Conservation (phyloP, 306 rosid species). For the Castanea mollissima region DNA sequence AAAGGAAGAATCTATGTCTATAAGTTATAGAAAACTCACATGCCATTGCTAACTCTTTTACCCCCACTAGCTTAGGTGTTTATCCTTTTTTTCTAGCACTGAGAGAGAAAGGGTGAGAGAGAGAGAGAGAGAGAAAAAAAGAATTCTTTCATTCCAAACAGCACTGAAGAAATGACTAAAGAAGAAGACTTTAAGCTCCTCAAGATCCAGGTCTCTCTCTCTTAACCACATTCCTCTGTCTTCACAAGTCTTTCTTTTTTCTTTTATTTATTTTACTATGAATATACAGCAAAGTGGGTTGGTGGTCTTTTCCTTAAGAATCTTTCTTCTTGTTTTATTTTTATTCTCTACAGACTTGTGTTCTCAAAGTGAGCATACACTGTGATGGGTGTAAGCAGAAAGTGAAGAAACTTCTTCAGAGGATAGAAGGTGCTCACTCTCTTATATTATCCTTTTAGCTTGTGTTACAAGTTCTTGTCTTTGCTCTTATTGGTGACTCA, state of each 20-base stretch:
- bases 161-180: slow-evolving; percentile 83
- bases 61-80: slow-evolving; percentile 14
- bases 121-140: slow-evolving; percentile 18
- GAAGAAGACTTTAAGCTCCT: slow-evolving; percentile 95
- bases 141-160: slow-evolving; percentile 39
- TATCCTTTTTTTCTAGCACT: slow-evolving; percentile 19
- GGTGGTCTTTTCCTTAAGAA: slow-evolving; percentile 41
- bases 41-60: slow-evolving; percentile 17
- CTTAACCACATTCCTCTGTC: slow-evolving; percentile 32
- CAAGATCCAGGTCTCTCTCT: slow-evolving; percentile 71
- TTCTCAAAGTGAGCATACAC: slow-evolving; percentile 89
- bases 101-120: slow-evolving; percentile 1
- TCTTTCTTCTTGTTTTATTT: slow-evolving; percentile 36
- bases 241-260: slow-evolving; percentile 13
- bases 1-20: slow-evolving; percentile 22
- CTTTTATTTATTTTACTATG: slow-evolving; percentile 4
- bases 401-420: slow-evolving; percentile 94
- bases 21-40: slow-evolving; percentile 30
- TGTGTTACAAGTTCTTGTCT: slow-evolving; percentile 17
- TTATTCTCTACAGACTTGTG: slow-evolving; percentile 63
- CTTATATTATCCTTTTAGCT: slow-evolving; percentile 4
- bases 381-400: slow-evolving; percentile 99
- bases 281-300: slow-evolving; percentile 25
- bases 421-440: slow-evolving; percentile 78
- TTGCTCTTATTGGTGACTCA: slow-evolving; percentile 15